A percentile compares a stretch with the other conserved stretches of the same genome.
Conservation (phyloP, 768 basidiomycete species). For the Tricholoma furcatifolium region DNA sequence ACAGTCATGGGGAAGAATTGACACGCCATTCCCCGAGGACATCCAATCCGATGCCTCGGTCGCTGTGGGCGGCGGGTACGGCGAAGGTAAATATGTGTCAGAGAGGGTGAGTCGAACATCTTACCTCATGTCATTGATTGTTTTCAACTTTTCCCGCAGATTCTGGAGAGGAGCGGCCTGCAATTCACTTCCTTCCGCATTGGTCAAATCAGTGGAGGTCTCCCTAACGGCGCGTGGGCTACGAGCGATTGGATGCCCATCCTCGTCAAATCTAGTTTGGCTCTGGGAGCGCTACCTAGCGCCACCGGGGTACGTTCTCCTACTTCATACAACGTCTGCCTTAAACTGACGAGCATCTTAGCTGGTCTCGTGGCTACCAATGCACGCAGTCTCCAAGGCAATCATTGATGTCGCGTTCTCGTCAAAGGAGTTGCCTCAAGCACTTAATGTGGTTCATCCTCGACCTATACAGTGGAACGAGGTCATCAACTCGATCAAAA, state of each 20-base stretch:
- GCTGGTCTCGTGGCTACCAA: slow-evolving; percentile 43
- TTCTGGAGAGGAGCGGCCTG: slow-evolving; percentile 38
- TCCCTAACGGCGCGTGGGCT: slow-evolving; percentile 39
- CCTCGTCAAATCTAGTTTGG: slow-evolving; percentile 33
- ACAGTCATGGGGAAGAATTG: slow-evolving; percentile 25
- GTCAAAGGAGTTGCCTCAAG: slow-evolving; percentile 21
- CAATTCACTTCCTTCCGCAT: slow-evolving; percentile 37
- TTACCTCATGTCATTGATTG: neutral
- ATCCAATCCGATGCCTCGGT: slow-evolving; percentile 26
- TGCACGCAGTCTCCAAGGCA: slow-evolving; percentile 23
- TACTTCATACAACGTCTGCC: neutral
- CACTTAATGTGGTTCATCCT: slow-evolving; percentile 39
- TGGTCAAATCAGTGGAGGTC: slow-evolving; percentile 45
- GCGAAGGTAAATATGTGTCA: slow-evolving; percentile 43
- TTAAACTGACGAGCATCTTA: slow-evolving; percentile 9
- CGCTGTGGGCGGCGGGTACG: slow-evolving; percentile 42
- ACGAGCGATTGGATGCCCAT: slow-evolving; percentile 47
- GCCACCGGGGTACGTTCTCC: slow-evolving; percentile 29
- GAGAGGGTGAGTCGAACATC: slow-evolving; percentile 29
- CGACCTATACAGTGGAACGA: slow-evolving; percentile 29
- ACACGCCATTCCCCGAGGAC: slow-evolving; percentile 35
- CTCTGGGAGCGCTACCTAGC: slow-evolving; percentile 26
- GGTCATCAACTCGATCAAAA: slow-evolving; percentile 22
- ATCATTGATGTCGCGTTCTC: slow-evolving; percentile 30
- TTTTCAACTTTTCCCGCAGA: slow-evolving; percentile 13